Conservation (phyloP, 2,329 filamentous ascomycete species). For the Karstenula rhodostoma region DNA sequence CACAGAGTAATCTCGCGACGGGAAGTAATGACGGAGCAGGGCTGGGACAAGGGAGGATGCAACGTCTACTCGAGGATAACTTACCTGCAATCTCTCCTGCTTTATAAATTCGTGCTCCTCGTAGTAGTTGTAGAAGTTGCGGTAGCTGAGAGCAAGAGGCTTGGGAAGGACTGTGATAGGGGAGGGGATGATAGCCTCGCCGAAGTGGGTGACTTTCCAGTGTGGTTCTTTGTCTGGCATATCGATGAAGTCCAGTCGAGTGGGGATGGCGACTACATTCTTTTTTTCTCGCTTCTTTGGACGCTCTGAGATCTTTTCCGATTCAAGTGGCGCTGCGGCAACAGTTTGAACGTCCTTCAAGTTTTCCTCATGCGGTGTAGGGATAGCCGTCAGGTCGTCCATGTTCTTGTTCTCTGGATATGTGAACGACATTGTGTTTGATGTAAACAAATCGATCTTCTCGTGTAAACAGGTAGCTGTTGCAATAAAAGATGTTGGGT, state of each 20-base stretch:
- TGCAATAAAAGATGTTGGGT: no score
- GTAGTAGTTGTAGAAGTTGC: constrained; percentile 17
- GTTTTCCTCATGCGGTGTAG: no score
- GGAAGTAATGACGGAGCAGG: constrained; percentile 13
- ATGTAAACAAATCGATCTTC: no score
- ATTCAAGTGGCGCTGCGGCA: background rate
- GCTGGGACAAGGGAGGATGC: constrained; percentile 3
- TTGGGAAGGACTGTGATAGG: constrained; percentile 19
- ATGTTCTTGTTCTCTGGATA: no score
- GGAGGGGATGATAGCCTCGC: constrained; percentile 9
- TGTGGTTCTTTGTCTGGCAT: background rate
- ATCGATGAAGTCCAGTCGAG: background rate
- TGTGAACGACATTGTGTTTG: no score
- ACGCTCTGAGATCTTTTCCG: background rate
- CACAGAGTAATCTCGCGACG: background rate
- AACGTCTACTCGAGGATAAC: background rate
- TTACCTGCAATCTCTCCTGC: background rate
- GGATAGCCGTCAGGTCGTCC: no score
- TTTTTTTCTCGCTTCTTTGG: background rate
- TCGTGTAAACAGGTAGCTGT: no score
- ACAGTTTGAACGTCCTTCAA: no score
- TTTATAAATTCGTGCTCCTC: background rate
- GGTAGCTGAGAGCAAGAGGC: constrained; percentile 16
- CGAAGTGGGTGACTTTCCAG: background rate
- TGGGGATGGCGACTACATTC: background rate